A percentile compares a stretch with the other conserved stretches of the same genome.
phyloP scores from a whole-genome alignment of 2,329 filamentous ascomycete genomes.

The Diaporthe caulivora region DNA sequence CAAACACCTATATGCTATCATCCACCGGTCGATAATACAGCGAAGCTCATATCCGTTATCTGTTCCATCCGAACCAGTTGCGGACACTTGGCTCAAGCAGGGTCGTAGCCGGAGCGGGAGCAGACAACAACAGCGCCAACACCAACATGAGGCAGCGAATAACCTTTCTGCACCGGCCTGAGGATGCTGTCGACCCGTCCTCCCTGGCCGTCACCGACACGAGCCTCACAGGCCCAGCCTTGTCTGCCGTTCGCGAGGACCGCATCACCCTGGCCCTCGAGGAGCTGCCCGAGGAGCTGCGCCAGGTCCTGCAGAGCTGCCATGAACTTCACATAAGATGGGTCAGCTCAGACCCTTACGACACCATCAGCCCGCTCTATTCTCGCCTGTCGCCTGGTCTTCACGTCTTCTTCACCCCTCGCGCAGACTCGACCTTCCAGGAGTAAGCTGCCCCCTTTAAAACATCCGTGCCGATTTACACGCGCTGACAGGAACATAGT shows the following conservation, averaged over 20 bases:
- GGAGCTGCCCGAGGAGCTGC: constrained; percentile 79
- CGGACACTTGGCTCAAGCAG: background rate
- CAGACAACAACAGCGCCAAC: constrained; percentile 41
- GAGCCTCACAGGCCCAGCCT: constrained; percentile 65
- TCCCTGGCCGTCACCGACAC: constrained; percentile 69
- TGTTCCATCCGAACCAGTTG: constrained; percentile 2
- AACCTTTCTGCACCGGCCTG: constrained; percentile 80
- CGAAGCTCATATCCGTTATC: too few species aligned
- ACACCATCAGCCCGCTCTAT: constrained; percentile 75
- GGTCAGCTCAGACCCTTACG: constrained; percentile 71
- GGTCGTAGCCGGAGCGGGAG: background rate
- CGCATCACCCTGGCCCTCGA: constrained; percentile 79
- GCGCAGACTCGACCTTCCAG: constrained; percentile 48
- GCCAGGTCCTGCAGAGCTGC: constrained; percentile 70
- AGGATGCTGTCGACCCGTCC: constrained; percentile 73
- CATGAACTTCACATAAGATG: constrained; percentile 85
- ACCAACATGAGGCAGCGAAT: constrained; percentile 78
- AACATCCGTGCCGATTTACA: constrained; percentile 3
- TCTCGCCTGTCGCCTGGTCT: constrained; percentile 84
- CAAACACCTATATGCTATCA: background rate
- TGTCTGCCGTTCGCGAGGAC: constrained; percentile 82
- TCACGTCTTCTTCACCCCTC: constrained; percentile 82
- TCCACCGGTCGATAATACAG: too few species aligned
- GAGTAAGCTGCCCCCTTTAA: constrained; percentile 41
- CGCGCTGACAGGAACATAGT: constrained; percentile 39